Base-by-base conservation (phyloP, 768 basidiomycete species). In the Strobilomyces echinocephalus region DNA sequence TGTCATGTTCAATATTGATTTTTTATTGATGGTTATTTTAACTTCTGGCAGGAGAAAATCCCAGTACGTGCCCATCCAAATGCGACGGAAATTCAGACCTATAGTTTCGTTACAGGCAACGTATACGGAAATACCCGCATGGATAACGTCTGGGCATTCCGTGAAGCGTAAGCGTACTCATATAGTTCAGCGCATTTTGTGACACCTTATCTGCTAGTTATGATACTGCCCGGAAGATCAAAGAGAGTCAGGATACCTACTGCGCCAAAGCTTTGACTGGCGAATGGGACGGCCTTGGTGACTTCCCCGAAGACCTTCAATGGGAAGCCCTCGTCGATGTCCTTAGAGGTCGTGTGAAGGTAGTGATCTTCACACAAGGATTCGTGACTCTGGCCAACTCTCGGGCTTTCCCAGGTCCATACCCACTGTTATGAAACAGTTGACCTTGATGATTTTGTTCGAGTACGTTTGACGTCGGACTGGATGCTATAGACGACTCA, bases 241-340 rank as follows among this genome's bases (percentile, higher is more conserved):
- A 79, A 64, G 65, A 72, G 28, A 64, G 70, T 44, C 85, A 85
- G 54, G 83, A 85, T 60, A 70, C 61, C 4, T 83, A 75, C 56
- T 84, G 82, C 53, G 49, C 58, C n/a, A 73, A 72, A 39, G 81
- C 74, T 1, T 54, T 72, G 21, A 61, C 66, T 7, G 73, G 74
- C 6, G 56, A 74, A 26, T 76, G 76, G 75, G 49, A 64, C 5
- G 65, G 65, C 11, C 67, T 80, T 49, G 75, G 58, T 11, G 24
- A 67, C 7, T 93, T 89, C 70, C 94, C 94, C 2, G 84, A 89
- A 42, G 79, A 79, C 55, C 66, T 80, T 38, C 74, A 88, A 61
- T 89, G 84, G 83, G 88, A 92, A 61, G 79, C 82, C 53, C 72
- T 94, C 30, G 83, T 91, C 5, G 90, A 92, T 56, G 89, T 92